Percentiles rank a stretch among this genome's conserved stretches.
These are phyloP conservation scores for Ustilago hordei DNA, from an alignment of 1,284 basidiomycete species.

Conservation along the genomic window DNA sequence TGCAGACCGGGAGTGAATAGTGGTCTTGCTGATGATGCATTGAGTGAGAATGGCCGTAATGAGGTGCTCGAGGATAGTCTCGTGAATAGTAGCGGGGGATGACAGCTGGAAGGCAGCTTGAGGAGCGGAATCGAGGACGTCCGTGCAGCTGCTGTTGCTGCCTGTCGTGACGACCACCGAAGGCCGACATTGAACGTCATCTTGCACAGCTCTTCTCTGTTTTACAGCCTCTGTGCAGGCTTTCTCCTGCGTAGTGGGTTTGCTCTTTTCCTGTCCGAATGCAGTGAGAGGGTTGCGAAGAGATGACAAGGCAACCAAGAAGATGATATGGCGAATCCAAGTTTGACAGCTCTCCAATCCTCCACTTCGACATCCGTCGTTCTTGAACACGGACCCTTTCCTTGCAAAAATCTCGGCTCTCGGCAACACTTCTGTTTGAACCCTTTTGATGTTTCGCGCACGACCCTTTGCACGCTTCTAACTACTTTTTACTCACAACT, in stretches of 20 bases:
- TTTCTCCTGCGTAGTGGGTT: not conserved
- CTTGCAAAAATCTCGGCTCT: constrained; percentile 6
- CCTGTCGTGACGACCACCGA: not conserved
- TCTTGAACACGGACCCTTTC: not conserved
- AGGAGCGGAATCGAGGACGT: not conserved
- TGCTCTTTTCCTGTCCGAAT: not conserved
- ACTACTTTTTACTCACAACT: not conserved
- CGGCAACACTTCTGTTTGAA: not conserved
- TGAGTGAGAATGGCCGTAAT: not conserved
- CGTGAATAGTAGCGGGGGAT: not conserved
- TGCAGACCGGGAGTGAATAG: not conserved
- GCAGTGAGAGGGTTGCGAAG: not conserved
- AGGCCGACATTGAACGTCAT: constrained; percentile 29
- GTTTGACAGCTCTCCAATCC: constrained; percentile 6
- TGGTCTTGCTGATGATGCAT: not conserved
- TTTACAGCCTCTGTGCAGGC: not conserved
- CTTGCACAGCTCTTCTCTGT: not conserved
- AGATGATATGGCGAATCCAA: not conserved
- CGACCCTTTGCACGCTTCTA: not conserved
- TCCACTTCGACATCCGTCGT: constrained; percentile 10
- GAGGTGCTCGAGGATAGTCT: not conserved
- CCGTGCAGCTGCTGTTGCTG: not conserved
- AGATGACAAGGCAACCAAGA: not conserved
- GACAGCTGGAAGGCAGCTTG: not conserved
- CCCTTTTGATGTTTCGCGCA: not conserved